Percentiles rank a stretch among this genome's conserved stretches.
phyloP scores from a whole-genome alignment of 192 early-diverging fungal species.

The Entophlyctis luteolus region DNA sequence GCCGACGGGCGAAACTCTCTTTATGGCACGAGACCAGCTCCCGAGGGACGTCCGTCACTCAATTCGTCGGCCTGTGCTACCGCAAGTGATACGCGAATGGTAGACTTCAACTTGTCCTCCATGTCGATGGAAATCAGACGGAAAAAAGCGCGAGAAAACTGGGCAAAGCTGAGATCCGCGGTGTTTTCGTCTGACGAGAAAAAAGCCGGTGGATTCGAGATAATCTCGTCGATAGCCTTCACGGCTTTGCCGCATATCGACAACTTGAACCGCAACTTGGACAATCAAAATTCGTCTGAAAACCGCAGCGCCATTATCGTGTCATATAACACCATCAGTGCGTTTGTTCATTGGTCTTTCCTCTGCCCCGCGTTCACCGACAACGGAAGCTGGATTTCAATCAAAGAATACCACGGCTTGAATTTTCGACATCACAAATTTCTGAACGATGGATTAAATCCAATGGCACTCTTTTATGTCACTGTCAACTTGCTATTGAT shows the following conservation, averaged over 20 bases:
- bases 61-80: too few relatives aligned
- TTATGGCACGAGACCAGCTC: too few relatives aligned
- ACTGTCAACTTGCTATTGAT: neutral
- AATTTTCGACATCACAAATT: constrained; percentile 3
- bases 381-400: constrained; percentile 1
- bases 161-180: neutral
- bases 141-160: neutral
- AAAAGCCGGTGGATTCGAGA: neutral
- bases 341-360: neutral
- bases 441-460: constrained; percentile 5
- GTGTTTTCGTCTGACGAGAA: neutral
- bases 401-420: neutral
- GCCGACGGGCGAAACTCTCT: too few relatives aligned
- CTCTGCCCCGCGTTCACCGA: constrained; percentile 16
- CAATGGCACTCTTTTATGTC: neutral
- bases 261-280: constrained; percentile 2
- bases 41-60: too few relatives aligned
- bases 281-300: neutral
- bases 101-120: too few relatives aligned
- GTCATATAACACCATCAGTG: neutral
- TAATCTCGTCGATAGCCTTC: neutral
- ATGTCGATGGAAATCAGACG: too few relatives aligned
- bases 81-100: too few relatives aligned
- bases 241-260: constrained; percentile 5
- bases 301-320: neutral